Evolutionary conservation across 1,284 basidiomycete species (phyloP), one percentile per base, ranked within the genome.

Genomic region (Austropuccinia psidii): DNA sequence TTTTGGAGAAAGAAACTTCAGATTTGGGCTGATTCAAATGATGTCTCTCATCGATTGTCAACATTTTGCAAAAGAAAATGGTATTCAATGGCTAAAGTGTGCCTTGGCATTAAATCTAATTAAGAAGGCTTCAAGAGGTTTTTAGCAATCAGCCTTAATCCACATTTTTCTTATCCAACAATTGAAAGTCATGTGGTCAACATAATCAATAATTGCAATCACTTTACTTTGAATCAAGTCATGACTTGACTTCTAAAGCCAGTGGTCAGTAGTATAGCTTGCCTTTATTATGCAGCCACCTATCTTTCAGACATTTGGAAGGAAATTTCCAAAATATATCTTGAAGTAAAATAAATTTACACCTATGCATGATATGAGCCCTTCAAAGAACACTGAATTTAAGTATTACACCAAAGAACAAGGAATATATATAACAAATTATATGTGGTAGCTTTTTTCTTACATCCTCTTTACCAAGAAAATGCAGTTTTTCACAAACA

Each of bases 281-380:
- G 21, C 29, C 43, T 68, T 8, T 24, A 68, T 54, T 13, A 24
- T 52, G 6, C 13, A n/a, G 17, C 7, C n/a, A 24, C 31, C 15
- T 47, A 35, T 37, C 64, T 66, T 21, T 24, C 24, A 11, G 64
- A 66, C 31, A 33, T 52, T 4, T 66, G 64, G 64, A 52, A 29
- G 33, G 64, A 33, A 33, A 5, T 66, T 29, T 33, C 37, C 15
- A 35, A 5, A 2, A 21, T 66, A 2, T 66, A 66, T 29, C 17
- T 33, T 13, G 9, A 43, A 7, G 4, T 43, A 19, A 11, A 11
- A 15, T 39, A 31, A 31, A 33, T n/a, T 24, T 37, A n/a, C 27
- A 24, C 33, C 24, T n/a, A n/a, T n/a, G n/a, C n/a, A n/a, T n/a
- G n/a, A n/a, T n/a, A n/a, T n/a, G n/a, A n/a, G n/a, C n/a, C n/a